phyloP scores from a whole-genome alignment of 768 basidiomycete genomes.

The Suillus subaureus region DNA sequence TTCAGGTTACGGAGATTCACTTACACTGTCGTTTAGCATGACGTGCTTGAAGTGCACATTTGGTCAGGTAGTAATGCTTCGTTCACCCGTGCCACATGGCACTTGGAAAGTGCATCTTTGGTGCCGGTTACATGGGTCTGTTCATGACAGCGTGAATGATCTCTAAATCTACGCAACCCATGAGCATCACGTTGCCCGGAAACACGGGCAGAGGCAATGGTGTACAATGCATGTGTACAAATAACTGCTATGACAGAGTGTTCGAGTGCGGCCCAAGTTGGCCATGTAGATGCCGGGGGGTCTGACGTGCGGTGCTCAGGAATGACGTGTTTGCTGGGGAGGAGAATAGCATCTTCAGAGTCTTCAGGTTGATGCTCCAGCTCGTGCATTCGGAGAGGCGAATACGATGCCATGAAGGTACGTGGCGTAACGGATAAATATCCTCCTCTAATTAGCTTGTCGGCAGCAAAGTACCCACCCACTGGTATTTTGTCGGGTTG shows the following conservation, averaged over 20 bases:
- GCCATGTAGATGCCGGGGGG: not conserved
- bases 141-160: not conserved
- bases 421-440: not conserved
- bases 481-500: not conserved
- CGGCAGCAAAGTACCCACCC: not conserved
- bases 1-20: not conserved
- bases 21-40: not conserved
- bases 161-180: not conserved
- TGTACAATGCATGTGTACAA: not conserved
- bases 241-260: constrained; percentile 5
- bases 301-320: not conserved
- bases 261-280: not conserved
- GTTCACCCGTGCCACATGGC: not conserved
- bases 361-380: not conserved
- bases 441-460: not conserved
- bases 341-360: not conserved
- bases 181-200: not conserved
- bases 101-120: not conserved
- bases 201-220: not conserved
- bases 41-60: too few relatives aligned
- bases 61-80: too few relatives aligned
- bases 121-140: not conserved
- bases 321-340: not conserved
- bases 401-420: not conserved
- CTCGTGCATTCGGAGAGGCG: not conserved